These are phyloP conservation scores for Clarireedia hainanense DNA, from an alignment of 2,329 filamentous ascomycete genomes.

Conservation along the genomic window DNA sequence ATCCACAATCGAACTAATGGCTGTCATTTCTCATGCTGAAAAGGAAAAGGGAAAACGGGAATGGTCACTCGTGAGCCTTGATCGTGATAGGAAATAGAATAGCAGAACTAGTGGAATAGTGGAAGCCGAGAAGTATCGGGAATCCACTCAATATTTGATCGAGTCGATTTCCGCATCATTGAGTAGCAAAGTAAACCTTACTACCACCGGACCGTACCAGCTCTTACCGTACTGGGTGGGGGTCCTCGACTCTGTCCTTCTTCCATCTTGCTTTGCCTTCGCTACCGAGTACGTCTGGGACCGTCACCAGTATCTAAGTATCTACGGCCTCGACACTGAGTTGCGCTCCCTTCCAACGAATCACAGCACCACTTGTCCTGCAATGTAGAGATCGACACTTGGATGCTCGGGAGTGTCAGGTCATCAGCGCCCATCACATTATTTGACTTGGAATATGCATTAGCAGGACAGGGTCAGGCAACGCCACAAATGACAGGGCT, in stretches of 20 bases:
- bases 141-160: no score
- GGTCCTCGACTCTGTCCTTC: no score
- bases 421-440: background rate
- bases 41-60: background rate
- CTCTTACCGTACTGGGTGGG: no score
- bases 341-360: slow-evolving; percentile 12
- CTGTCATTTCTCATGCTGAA: slow-evolving; percentile 4
- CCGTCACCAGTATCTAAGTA: background rate
- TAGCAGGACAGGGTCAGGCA: background rate
- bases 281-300: background rate
- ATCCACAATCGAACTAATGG: slow-evolving; percentile 1
- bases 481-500: slow-evolving; percentile 7
- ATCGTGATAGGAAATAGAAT: background rate
- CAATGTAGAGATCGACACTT: slow-evolving; percentile 19
- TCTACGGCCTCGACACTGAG: slow-evolving; percentile 1
- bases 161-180: no score
- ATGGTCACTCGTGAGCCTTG: background rate
- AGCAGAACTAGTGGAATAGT: background rate
- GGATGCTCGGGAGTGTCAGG: slow-evolving; percentile 22
- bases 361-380: slow-evolving; percentile 13
- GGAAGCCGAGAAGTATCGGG: background rate
- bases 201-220: no score
- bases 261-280: no score
- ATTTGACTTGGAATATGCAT: slow-evolving; percentile 2
- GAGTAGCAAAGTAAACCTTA: no score